These are phyloP conservation scores for Fraxinus sp. DNA, from an alignment of 305 asterid genomes.

Conservation along the genomic window DNA sequence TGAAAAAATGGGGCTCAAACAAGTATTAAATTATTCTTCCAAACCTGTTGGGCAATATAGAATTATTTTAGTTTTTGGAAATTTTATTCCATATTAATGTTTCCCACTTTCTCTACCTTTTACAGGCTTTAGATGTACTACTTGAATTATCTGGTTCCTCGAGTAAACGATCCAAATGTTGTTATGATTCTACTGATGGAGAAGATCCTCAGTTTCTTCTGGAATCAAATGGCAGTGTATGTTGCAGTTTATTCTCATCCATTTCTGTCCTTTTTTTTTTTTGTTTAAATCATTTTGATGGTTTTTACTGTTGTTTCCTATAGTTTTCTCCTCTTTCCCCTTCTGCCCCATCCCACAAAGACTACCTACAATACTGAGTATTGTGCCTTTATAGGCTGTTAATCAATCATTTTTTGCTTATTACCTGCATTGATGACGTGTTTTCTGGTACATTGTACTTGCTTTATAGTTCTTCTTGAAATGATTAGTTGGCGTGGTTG, in stretches of 20 bases:
- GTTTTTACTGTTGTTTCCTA: neutral
- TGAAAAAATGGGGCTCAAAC: too few relatives aligned
- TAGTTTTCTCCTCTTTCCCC: constrained; percentile 13
- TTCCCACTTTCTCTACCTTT: constrained; percentile 16
- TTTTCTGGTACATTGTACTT: constrained; percentile 2
- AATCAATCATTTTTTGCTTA: neutral
- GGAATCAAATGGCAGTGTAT: constrained; percentile 50
- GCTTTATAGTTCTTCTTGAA: neutral
- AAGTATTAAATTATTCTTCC: neutral
- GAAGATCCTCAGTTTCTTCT: constrained; percentile 42
- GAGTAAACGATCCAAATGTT: constrained; percentile 36
- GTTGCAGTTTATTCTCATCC: constrained; percentile 30
- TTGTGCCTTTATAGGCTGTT: neutral
- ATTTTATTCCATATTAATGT: neutral
- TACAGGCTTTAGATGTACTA: constrained; percentile 74
- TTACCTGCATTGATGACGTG: neutral
- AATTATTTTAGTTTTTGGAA: neutral
- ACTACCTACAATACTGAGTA: neutral
- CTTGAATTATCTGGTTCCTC: constrained; percentile 72
- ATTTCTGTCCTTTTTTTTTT: constrained; percentile 4
- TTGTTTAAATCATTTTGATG: neutral
- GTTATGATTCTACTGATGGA: constrained; percentile 31
- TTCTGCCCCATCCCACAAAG: neutral
- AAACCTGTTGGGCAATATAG: constrained; percentile 8
- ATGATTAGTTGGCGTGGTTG: constrained; percentile 19